Evolutionary conservation across 192 early-diverging fungal genomes (phyloP).

Genomic region (Backusella tuberculispora): DNA sequence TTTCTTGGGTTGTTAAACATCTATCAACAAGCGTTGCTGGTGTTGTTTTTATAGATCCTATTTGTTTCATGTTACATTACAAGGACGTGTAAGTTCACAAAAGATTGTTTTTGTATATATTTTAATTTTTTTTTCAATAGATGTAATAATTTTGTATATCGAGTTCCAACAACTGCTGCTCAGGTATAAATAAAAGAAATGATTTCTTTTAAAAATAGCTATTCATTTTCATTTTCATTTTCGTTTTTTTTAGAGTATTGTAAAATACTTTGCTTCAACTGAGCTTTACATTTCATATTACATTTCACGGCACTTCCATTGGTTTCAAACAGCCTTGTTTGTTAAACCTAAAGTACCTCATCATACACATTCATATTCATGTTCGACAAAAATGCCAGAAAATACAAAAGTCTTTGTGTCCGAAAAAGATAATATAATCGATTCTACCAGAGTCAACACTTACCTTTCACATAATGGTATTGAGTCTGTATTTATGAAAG

Average conservation of each 20-base stretch:
- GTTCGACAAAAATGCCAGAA: slow-evolving; percentile 26
- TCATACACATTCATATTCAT: neutral
- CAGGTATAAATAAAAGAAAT: slow-evolving; percentile 28
- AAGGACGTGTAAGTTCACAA: slow-evolving; percentile 47
- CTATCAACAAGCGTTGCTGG: slow-evolving; percentile 51
- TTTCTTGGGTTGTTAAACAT: slow-evolving; percentile 61
- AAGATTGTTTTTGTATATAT: neutral
- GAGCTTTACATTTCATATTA: slow-evolving; percentile 67
- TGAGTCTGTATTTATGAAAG: slow-evolving; percentile 44
- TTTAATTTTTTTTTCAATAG: neutral
- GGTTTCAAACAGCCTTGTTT: slow-evolving; percentile 50
- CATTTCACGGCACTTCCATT: slow-evolving; percentile 57
- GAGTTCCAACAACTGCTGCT: slow-evolving; percentile 44
- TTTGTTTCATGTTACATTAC: slow-evolving; percentile 67
- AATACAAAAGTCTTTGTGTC: slow-evolving; percentile 49
- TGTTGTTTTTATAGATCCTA: slow-evolving; percentile 65
- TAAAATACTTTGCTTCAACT: slow-evolving; percentile 62
- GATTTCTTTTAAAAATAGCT: neutral
- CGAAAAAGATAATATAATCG: slow-evolving; percentile 50
- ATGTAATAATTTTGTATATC: slow-evolving; percentile 63
- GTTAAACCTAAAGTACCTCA: slow-evolving; percentile 20
- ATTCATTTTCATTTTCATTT: neutral
- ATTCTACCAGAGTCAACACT: slow-evolving; percentile 37
- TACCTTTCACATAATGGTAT: slow-evolving; percentile 45
- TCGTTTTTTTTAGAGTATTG: too few relatives aligned